Base-by-base conservation (phyloP, 345 rosid species). In the Trapa bicornis region DNA sequence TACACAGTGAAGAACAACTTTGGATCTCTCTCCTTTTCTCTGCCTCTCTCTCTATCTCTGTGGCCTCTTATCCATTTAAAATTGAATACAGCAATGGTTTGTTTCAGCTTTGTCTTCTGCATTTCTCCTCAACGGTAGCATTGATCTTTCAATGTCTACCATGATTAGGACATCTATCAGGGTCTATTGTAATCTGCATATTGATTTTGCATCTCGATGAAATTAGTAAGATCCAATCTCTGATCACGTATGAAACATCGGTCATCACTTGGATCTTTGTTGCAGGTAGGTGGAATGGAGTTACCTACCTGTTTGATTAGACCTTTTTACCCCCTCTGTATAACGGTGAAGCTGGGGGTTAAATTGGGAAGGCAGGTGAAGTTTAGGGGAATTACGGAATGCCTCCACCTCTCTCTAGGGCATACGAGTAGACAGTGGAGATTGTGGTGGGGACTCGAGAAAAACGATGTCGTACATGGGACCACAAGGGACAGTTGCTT, bases 391-490 rank as follows among this genome's bases (percentile, higher is more conserved):
- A 22, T 22, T 22, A 8, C 10, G 3, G 10, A 54, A n/a, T n/a
- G 60, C 32, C 36, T 12, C 17, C 12, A 22, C 14, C 29, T 35
- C 22, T 60, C 29, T 22, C 29, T 22, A 22, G 29, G 29, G 29
- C 32, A 32, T 48, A 35, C 37, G 69, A 54, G 17, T 50, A 53
- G 29, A 22, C 29, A 56, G 70, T 22, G 70, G 47, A 61, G 35
- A 73, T 33, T 33, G 66, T 73, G 2, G 48, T 4, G 1, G 52
- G 48, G 77, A 67, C 38, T 75, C 72, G 79, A 52, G 69, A 72
- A 72, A 73, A 75, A 75, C 80, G 79, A 76, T 68, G 86, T 71
- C 71, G 77, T 68, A 78, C 73, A 78, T 74, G 71, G 74, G 80
- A 70, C 61, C 66, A 73, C 84, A 80, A 84, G 82, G 79, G 71